A percentile compares a stretch with the other conserved stretches of the same genome.
These are phyloP conservation scores for Lactarius indigo DNA, from an alignment of 768 basidiomycete genomes.

Conservation along the genomic window DNA sequence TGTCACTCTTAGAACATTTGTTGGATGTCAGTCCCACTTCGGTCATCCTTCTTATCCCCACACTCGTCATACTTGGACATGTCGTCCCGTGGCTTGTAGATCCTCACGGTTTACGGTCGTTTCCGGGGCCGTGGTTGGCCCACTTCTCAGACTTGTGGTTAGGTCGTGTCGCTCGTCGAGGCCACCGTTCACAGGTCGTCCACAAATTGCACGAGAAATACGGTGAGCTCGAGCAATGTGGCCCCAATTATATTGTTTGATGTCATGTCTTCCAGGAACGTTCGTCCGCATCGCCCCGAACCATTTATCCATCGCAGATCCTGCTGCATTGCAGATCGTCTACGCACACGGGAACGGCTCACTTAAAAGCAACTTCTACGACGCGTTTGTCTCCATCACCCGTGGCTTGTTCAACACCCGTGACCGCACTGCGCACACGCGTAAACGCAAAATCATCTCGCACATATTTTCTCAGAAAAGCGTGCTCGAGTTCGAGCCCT, in stretches of 20 bases:
- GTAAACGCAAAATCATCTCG: conserved; percentile 88
- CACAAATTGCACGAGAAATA: conserved; percentile 41
- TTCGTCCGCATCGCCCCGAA: conserved; percentile 45
- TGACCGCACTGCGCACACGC: conserved; percentile 67
- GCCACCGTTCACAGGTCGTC: conserved; percentile 36
- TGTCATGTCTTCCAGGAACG: conserved; percentile 29
- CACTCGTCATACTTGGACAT: conserved; percentile 30
- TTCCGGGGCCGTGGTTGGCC: conserved; percentile 41
- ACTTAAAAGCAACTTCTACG: conserved; percentile 44
- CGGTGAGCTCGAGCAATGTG: conserved; percentile 30
- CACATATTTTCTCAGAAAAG: conserved; percentile 83
- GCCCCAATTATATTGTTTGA: background rate
- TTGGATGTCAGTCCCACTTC: background rate
- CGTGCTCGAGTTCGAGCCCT: conserved; percentile 83
- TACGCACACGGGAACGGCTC: conserved; percentile 44
- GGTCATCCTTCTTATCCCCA: conserved; percentile 13
- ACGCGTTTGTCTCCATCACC: conserved; percentile 38
- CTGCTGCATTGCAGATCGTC: conserved; percentile 38
- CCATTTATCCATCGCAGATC: conserved; percentile 46
- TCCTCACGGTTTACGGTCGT: conserved; percentile 31
- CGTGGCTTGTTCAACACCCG: conserved; percentile 74
- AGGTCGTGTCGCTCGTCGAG: conserved; percentile 33
- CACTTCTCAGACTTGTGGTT: conserved; percentile 40
- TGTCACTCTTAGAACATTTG: background rate
- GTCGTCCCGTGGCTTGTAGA: conserved; percentile 36